phyloP scores from a whole-genome alignment of 805 yeast species.

The Schwanniomyces occidentalis region DNA sequence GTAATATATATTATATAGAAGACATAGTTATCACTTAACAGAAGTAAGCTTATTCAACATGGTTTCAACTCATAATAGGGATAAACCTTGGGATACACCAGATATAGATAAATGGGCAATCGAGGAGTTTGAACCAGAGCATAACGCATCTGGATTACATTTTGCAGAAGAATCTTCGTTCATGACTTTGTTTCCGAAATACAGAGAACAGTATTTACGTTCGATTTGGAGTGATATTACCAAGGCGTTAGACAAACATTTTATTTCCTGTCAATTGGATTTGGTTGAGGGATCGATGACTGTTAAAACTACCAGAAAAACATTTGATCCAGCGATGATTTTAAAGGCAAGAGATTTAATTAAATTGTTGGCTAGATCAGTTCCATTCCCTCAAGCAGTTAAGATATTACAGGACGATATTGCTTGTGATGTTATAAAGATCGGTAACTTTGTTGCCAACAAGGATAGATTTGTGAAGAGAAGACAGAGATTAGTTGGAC shows the following conservation, averaged over 20 bases:
- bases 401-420: conserved; percentile 88
- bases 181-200: conserved; percentile 93
- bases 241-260: conserved; percentile 66
- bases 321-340: conserved; percentile 92
- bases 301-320: conserved; percentile 92
- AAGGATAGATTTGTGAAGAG: conserved; percentile 94
- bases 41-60: conserved; percentile 43
- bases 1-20: no score
- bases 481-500: conserved; percentile 95
- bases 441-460: conserved; percentile 83
- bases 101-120: conserved; percentile 91
- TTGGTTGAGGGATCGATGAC: conserved; percentile 97
- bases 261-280: conserved; percentile 81
- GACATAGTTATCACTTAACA: no score
- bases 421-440: conserved; percentile 95
- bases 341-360: conserved; percentile 93
- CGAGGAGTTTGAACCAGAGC: conserved; percentile 87
- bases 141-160: conserved; percentile 80
- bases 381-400: conserved; percentile 94
- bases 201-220: conserved; percentile 86
- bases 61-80: conserved; percentile 92
- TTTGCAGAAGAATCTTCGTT: conserved; percentile 96
- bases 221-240: conserved; percentile 95
- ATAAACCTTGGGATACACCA: conserved; percentile 97
- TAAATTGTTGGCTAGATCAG: conserved; percentile 91